Evolutionary conservation across 352 stramenopile species (phyloP).

Genomic region (Saprolegnia parasitica): DNA sequence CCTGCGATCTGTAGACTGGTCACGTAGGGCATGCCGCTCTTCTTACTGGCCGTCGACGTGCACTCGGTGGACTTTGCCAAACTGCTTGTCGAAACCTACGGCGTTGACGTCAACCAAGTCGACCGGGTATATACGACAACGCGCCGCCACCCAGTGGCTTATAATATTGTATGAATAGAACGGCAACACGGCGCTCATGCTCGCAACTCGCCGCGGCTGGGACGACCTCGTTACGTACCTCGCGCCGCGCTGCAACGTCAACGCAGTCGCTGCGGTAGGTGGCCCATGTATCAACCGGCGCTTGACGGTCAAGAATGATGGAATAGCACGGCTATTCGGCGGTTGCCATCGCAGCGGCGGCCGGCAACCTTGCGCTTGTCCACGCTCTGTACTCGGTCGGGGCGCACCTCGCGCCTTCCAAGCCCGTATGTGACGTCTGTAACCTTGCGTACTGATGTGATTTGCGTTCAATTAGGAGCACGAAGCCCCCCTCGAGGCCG

Average conservation of each 20-base stretch:
- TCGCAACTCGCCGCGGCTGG: not conserved
- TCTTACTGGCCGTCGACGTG: not conserved
- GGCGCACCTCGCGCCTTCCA: not conserved
- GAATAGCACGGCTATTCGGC: conserved; percentile 2
- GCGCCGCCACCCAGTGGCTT: not conserved
- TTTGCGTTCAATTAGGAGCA: not conserved
- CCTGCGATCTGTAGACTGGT: not conserved
- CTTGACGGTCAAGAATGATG: not conserved
- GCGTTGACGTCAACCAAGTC: not conserved
- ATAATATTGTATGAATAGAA: not conserved
- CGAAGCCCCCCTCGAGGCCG: conserved; percentile 2
- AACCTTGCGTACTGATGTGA: too few species aligned
- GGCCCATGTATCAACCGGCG: not conserved
- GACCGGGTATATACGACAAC: not conserved
- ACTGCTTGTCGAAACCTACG: not conserved
- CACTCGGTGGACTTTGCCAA: conserved; percentile 4
- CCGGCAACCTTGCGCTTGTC: not conserved
- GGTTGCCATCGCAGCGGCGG: not conserved
- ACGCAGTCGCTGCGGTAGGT: not conserved
- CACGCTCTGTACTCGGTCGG: not conserved
- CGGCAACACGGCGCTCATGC: conserved; percentile 10
- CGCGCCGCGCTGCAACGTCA: not conserved
- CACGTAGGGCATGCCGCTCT: conserved; percentile 2
- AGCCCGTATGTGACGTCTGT: not conserved
- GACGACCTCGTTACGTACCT: not conserved